A percentile compares a stretch with the other conserved stretches of the same genome.
phyloP scores from a whole-genome alignment of 768 basidiomycete species.

The Suillus hirtellus region DNA sequence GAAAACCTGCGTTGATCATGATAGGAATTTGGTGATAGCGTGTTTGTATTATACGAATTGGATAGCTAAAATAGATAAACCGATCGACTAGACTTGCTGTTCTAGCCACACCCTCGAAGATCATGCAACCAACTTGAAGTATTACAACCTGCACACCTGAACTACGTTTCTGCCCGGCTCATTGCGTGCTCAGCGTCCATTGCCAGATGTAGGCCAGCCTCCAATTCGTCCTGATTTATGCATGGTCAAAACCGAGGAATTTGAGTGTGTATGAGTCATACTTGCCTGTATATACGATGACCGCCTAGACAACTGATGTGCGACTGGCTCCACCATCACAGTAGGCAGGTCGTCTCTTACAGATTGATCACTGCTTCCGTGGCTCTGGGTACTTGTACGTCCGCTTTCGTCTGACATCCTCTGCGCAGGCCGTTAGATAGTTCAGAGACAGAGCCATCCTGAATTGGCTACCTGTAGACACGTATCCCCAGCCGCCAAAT shows the following conservation, averaged over 20 bases:
- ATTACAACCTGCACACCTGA: not conserved
- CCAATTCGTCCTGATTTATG: not conserved
- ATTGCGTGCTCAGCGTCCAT: not conserved
- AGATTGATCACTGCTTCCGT: slow-evolving; percentile 11
- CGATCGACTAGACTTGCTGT: not conserved
- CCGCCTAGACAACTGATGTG: not conserved
- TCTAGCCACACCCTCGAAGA: not conserved
- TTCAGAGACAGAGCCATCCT: not conserved
- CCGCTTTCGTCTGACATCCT: slow-evolving; percentile 9
- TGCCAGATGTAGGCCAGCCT: not conserved
- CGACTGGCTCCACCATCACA: not conserved
- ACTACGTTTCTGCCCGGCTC: not conserved
- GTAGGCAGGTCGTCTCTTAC: slow-evolving; percentile 4
- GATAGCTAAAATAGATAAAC: not conserved
- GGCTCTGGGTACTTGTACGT: slow-evolving; percentile 18
- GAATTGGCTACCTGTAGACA: slow-evolving; percentile 17
- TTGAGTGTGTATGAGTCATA: not conserved
- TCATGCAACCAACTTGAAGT: not conserved
- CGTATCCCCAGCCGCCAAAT: slow-evolving; percentile 12
- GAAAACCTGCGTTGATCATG: not conserved
- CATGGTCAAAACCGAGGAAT: not conserved
- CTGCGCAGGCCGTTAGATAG: slow-evolving; percentile 13
- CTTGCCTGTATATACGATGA: slow-evolving; percentile 6
- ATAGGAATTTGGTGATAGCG: not conserved
- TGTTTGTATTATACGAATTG: not conserved